Evolutionary conservation across 441 rosid species (phyloP).

Genomic region (Raphanus hybrid): DNA sequence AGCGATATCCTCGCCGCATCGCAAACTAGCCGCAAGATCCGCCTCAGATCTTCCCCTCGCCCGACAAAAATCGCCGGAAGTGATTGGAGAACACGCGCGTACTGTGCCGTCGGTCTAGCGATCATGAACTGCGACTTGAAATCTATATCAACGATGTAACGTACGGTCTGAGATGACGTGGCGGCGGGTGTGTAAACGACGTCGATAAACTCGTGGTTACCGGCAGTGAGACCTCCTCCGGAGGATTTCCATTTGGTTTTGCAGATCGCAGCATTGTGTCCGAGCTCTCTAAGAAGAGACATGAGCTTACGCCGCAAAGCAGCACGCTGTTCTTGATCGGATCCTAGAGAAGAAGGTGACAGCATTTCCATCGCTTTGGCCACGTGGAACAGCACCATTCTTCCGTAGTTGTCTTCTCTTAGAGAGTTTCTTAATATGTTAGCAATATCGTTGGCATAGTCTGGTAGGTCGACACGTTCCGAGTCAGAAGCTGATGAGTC

Average conservation of each 20-base stretch:
- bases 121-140: conserved; percentile 73
- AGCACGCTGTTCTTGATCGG: conserved; percentile 37
- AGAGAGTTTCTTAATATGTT: conserved; percentile 15
- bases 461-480: conserved; percentile 40
- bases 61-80: conserved; percentile 70
- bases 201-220: conserved; percentile 87
- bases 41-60: conserved; percentile 61
- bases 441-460: conserved; percentile 43
- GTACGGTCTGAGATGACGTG: conserved; percentile 34
- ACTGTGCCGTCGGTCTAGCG: conserved; percentile 76
- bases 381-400: conserved; percentile 51
- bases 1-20: conserved; percentile 71
- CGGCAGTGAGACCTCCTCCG: conserved; percentile 51
- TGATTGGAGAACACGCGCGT: conserved; percentile 48
- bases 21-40: conserved; percentile 54
- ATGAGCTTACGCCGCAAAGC: conserved; percentile 60
- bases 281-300: conserved; percentile 60
- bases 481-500: conserved; percentile 57
- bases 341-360: conserved; percentile 34
- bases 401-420: conserved; percentile 50
- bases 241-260: conserved; percentile 81
- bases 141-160: conserved; percentile 76
- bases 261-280: conserved; percentile 86
- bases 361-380: conserved; percentile 53
- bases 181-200: conserved; percentile 42